Evolutionary conservation across 768 basidiomycete species (phyloP).

Genomic region (Naganishia vaughanmartiniae): DNA sequence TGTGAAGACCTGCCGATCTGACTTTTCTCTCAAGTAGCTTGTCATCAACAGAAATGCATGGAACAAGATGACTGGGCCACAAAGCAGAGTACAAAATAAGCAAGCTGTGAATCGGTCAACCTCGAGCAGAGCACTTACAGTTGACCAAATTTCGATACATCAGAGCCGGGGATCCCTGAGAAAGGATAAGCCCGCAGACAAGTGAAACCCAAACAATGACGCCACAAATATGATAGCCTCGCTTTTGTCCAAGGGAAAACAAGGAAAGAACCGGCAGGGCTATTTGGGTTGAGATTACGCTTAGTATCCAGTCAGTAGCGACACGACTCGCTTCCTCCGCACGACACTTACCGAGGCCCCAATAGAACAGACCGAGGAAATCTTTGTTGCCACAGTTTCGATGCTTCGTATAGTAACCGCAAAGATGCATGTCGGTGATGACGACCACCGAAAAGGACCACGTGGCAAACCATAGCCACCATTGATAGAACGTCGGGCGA

Average conservation of each 20-base stretch:
- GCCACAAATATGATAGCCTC: slow-evolving; percentile 44
- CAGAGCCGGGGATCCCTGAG: slow-evolving; percentile 50
- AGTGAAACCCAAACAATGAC: slow-evolving; percentile 47
- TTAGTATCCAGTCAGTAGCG: slow-evolving; percentile 39
- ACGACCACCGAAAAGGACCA: slow-evolving; percentile 37
- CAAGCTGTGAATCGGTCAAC: not conserved
- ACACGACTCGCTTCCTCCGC: slow-evolving; percentile 30
- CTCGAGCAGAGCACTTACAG: slow-evolving; percentile 32
- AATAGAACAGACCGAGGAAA: slow-evolving; percentile 33
- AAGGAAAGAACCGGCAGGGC: slow-evolving; percentile 51
- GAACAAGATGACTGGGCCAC: slow-evolving; percentile 67
- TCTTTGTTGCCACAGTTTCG: slow-evolving; percentile 32
- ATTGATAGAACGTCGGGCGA: slow-evolving; percentile 41
- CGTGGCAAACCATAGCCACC: slow-evolving; percentile 42
- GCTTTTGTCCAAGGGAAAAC: slow-evolving; percentile 50
- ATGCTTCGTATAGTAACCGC: slow-evolving; percentile 32
- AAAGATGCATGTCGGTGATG: slow-evolving; percentile 43
- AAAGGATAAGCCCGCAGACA: slow-evolving; percentile 43
- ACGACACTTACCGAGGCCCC: slow-evolving; percentile 11
- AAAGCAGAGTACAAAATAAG: slow-evolving; percentile 37
- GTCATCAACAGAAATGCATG: slow-evolving; percentile 75
- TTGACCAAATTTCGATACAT: slow-evolving; percentile 54
- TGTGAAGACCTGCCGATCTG: slow-evolving; percentile 66
- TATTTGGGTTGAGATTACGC: slow-evolving; percentile 7
- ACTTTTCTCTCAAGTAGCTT: slow-evolving; percentile 55